Evolutionary conservation across 139 green algal species (phyloP), one percentile per base, ranked within the genome.

Genomic region (Chlorella sp.): DNA sequence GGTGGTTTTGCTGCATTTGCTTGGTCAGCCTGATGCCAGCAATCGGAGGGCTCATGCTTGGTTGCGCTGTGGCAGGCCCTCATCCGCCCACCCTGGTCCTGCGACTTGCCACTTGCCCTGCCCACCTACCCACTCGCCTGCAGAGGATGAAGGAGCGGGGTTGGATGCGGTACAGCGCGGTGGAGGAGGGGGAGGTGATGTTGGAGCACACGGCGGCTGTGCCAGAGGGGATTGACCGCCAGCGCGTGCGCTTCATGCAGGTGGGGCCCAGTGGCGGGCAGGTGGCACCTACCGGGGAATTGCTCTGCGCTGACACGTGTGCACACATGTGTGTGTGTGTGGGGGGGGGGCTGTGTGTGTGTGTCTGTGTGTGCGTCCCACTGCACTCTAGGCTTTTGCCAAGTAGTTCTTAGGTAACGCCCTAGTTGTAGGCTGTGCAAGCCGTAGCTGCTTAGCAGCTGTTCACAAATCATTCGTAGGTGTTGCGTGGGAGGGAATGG

Each of bases 141-240:
- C 83, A 95, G 88, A 80, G 78, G 19, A 94, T 98, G 93, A 94
- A 96, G 85, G 77, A 86, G 16, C 34, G 92, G 14, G 92, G 94
- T 7, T 88, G 80, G 40, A 85, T 95, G 75, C 80, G 91, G 26
- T 98, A 96, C 83, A 88, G 88, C 21, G 73, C 91, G 0, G 80
- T 83, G 34, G 84, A 96, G 26, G 96, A 98, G 89, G 96, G 93
- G 9, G 94, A 97, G 57, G 89, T 98, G 68, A 94, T 84, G 48
- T 68, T 86, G 18, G 90, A 94, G 60, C 42, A 82, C 11, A 71
- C 81, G n/a, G 81, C 69, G 11, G 89, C 86, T 30, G 73, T 96
- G 22, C 81, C 93, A 9, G 91, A 93, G 0, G 89, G 88, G 42
- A 88, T 97, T 12, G 91, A 96, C 48, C 48, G 88, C 16, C 78